Conservation (phyloP, 2,329 filamentous ascomycete species). For the Fusarium burgessii region DNA sequence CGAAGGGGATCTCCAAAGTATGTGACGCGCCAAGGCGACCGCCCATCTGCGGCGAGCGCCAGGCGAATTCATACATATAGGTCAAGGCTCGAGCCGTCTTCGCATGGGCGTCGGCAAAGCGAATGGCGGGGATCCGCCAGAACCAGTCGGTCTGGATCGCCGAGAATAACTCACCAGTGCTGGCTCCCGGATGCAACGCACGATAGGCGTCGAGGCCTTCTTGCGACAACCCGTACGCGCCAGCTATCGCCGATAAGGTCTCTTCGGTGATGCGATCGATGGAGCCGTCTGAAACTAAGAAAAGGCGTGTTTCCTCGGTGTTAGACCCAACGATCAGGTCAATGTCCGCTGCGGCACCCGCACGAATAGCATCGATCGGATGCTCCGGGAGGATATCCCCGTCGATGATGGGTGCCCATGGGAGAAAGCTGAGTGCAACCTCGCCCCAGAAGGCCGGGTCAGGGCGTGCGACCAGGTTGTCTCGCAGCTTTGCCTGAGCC, state of each 20-base stretch:
- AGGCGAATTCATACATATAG: not conserved
- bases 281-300: not conserved
- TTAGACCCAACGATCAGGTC: not conserved
- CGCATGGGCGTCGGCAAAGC: not conserved
- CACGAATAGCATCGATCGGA: not conserved
- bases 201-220: not conserved
- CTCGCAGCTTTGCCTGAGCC: not conserved
- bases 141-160: not conserved
- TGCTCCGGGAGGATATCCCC: not conserved
- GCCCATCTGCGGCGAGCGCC: not conserved
- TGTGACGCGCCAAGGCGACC: not conserved
- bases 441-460: not conserved
- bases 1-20: not conserved
- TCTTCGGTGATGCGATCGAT: not conserved
- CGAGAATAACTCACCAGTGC: not conserved
- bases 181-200: not conserved
- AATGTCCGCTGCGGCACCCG: not conserved
- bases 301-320: not conserved
- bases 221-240: not conserved
- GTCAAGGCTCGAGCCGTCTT: not conserved
- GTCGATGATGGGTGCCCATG: not conserved
- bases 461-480: not conserved
- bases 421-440: not conserved
- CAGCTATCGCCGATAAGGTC: fast-evolving
- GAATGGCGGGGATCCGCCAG: not conserved